A percentile compares a stretch with the other conserved stretches of the same genome.
phyloP scores from a whole-genome alignment of 2,329 filamentous ascomycete genomes.

The Dothiorella sarmentorum region DNA sequence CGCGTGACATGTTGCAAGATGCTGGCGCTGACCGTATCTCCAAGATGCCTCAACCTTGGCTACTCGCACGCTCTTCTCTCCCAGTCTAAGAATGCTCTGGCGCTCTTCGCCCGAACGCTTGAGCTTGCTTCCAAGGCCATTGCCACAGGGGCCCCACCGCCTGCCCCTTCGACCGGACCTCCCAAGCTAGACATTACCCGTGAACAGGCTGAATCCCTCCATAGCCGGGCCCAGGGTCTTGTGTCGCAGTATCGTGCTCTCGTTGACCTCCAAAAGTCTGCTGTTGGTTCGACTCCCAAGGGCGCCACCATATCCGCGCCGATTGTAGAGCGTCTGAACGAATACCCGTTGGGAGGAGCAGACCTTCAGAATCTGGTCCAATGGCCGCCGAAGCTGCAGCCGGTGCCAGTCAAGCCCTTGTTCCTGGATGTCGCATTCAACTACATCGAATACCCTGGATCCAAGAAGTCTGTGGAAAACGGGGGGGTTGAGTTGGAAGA shows the following conservation, averaged over 20 bases:
- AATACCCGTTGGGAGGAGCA: slow-evolving; percentile 68
- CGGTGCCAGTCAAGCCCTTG: slow-evolving; percentile 87
- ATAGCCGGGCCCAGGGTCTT: slow-evolving; percentile 63
- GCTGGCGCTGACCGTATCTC: too few species aligned
- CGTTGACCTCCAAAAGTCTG: slow-evolving; percentile 65
- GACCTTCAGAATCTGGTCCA: slow-evolving; percentile 78
- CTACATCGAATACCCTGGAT: slow-evolving; percentile 84
- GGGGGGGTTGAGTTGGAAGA: slow-evolving; percentile 19
- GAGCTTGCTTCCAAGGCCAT: slow-evolving; percentile 57
- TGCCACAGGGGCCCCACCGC: slow-evolving; percentile 27
- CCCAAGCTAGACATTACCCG: slow-evolving; percentile 66
- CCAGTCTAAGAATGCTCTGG: slow-evolving; percentile 75
- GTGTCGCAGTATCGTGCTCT: slow-evolving; percentile 80
- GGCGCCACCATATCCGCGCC: slow-evolving; percentile 42
- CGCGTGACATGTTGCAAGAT: too few species aligned
- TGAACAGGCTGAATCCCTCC: slow-evolving; percentile 57
- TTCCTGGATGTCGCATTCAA: slow-evolving; percentile 98
- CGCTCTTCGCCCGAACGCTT: slow-evolving; percentile 71
- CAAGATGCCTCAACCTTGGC: slow-evolving; percentile 79
- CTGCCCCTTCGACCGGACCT: slow-evolving; percentile 37
- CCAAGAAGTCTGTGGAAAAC: slow-evolving; percentile 29
- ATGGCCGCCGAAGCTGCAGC: slow-evolving; percentile 78
- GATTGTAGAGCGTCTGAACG: slow-evolving; percentile 69
- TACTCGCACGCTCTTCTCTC: slow-evolving; percentile 76
- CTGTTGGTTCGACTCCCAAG: slow-evolving; percentile 31